Percentiles rank a stretch among this genome's conserved stretches.
Evolutionary conservation across 73 alveolate species (phyloP).

Genomic region (Stentor roeselii): DNA sequence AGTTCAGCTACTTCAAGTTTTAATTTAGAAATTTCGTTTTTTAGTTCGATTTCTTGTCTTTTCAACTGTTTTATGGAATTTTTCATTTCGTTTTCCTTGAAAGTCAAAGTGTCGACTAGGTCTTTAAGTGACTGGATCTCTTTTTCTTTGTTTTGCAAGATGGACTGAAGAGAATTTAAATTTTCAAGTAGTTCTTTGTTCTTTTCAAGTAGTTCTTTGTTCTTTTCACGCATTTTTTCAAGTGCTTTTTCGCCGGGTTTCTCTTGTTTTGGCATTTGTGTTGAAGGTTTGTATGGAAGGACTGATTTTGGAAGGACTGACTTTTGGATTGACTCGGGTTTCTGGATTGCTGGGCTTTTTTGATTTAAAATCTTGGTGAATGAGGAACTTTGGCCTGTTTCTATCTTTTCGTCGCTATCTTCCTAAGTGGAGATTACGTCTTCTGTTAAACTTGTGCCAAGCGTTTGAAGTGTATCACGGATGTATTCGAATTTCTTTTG

Average conservation of each 20-base stretch:
- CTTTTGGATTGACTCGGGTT: not conserved
- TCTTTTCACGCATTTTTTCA: no score
- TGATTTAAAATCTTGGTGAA: not conserved
- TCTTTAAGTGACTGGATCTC: no score
- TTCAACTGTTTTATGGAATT: no score
- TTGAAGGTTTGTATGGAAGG: not conserved
- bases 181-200: not conserved
- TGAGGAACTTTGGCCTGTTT: not conserved
- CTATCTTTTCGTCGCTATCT: no score
- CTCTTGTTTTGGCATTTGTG: not conserved
- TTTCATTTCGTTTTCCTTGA: not conserved
- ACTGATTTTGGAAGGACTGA: not conserved
- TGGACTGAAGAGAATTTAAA: not conserved
- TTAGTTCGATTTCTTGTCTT: no score
- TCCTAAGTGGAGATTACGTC: not conserved
- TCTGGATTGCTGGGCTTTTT: no score
- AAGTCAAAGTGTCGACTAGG: not conserved
- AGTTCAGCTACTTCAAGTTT: not conserved
- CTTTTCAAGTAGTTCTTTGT: no score
- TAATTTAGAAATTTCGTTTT: not conserved
- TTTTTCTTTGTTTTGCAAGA: not conserved
- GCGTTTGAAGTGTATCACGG: not conserved
- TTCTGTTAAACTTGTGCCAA: not conserved
- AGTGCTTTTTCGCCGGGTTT: conserved; percentile 3
- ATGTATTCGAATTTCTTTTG: not conserved